phyloP scores from a whole-genome alignment of 2,329 filamentous ascomycete genomes.

The Tolypocladium tundrense region DNA sequence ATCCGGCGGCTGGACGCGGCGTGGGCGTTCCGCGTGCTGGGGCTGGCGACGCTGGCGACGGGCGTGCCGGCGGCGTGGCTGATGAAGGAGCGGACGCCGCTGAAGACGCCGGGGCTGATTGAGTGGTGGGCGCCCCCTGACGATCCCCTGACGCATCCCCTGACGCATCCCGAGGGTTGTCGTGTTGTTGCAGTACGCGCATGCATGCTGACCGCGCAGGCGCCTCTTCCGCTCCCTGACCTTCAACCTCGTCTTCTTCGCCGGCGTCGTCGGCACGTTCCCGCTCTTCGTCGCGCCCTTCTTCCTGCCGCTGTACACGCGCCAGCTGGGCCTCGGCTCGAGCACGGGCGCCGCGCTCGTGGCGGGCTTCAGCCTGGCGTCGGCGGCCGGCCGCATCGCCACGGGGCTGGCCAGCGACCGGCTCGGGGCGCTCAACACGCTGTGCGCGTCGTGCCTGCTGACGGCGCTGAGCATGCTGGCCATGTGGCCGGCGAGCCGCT shows the following conservation, averaged over 20 bases:
- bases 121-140: background rate
- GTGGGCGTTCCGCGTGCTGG: background rate
- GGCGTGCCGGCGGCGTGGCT: background rate
- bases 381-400: constrained; percentile 44
- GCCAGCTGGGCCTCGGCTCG: constrained; percentile 42
- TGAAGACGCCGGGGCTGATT: background rate
- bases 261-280: constrained; percentile 46
- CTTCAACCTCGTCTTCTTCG: constrained; percentile 42
- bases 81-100: background rate
- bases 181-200: too few relatives aligned
- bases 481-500: constrained; percentile 49
- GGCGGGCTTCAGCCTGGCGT: constrained; percentile 51
- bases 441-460: constrained; percentile 38
- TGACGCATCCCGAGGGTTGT: too few relatives aligned
- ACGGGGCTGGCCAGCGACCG: constrained; percentile 44
- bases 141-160: too few relatives aligned
- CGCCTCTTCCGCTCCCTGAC: constrained; percentile 39
- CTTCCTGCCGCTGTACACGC: constrained; percentile 47
- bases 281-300: constrained; percentile 51
- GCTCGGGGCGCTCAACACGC: constrained; percentile 44
- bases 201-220: constrained; percentile 16
- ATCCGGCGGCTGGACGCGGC: background rate
- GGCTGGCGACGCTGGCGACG: background rate
- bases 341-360: constrained; percentile 45
- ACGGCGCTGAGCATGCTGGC: constrained; percentile 48